Conservation (phyloP, 805 yeast species). For the Saccharomycopsis amapae region DNA sequence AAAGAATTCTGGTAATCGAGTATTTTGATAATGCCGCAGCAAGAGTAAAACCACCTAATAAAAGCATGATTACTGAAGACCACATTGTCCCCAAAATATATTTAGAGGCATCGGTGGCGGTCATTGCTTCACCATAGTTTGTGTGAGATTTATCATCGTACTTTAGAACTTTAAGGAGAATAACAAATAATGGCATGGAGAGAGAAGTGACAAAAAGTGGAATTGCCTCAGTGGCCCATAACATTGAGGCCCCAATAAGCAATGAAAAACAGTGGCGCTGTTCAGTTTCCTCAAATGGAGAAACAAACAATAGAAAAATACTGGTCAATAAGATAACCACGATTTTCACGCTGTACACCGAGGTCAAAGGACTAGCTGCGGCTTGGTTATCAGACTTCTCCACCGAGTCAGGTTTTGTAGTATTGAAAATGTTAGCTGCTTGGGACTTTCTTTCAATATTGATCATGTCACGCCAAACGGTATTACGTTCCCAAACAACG, state of each 20-base stretch:
- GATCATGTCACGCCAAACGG: conserved; percentile 96
- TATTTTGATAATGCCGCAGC: conserved; percentile 94
- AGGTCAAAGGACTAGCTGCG: background rate
- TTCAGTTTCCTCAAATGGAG: conserved; percentile 38
- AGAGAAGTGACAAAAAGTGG: conserved; percentile 88
- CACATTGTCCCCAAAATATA: conserved; percentile 85
- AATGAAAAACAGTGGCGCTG: conserved; percentile 81
- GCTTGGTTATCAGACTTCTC: background rate
- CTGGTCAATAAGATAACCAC: background rate
- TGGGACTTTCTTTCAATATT: conserved; percentile 83
- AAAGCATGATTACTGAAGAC: conserved; percentile 85
- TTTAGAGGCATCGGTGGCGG: conserved; percentile 59
- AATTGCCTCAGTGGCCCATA: conserved; percentile 95
- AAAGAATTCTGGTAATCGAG: conserved; percentile 77
- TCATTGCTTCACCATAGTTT: conserved; percentile 38
- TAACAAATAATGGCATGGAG: conserved; percentile 74
- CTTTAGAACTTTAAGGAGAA: conserved; percentile 60
- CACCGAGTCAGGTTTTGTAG: background rate
- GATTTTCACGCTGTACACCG: background rate
- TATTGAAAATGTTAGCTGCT: conserved; percentile 44
- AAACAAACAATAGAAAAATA: background rate
- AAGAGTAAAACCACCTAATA: conserved; percentile 88
- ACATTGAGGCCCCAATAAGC: conserved; percentile 67
- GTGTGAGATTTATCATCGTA: conserved; percentile 30
- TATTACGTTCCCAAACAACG: conserved; percentile 94